Percentiles rank a stretch among this genome's conserved stretches.
These are phyloP conservation scores for Brettanomyces naardenensis DNA, from an alignment of 805 yeast species.

Conservation along the genomic window DNA sequence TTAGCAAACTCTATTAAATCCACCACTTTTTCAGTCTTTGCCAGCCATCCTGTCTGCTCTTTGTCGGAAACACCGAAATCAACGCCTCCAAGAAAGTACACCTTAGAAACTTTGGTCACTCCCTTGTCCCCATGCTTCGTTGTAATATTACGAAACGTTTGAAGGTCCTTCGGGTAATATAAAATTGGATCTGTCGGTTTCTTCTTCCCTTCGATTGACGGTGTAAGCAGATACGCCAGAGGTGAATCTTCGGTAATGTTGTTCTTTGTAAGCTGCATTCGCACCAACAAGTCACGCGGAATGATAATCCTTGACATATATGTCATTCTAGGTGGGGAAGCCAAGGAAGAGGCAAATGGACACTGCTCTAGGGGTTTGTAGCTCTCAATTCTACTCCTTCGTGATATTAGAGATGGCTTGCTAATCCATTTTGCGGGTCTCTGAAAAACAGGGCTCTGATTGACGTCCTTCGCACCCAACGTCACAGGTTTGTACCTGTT, in stretches of 20 bases:
- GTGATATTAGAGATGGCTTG: constrained; percentile 7
- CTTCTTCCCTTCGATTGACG: constrained; percentile 2
- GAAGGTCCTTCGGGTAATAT: constrained; percentile 5
- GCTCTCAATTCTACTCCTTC: constrained; percentile 12
- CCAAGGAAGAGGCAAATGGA: constrained; percentile 30
- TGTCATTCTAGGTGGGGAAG: constrained; percentile 38
- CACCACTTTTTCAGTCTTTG: constrained; percentile 7
- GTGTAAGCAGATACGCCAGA: constrained; percentile 9
- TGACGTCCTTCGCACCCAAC: background rate
- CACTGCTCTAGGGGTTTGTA: constrained; percentile 24
- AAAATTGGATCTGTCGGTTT: background rate
- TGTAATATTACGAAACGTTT: background rate
- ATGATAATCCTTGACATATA: constrained; percentile 25
- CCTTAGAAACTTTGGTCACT: background rate
- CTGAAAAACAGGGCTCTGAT: constrained; percentile 15
- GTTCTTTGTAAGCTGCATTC: constrained; percentile 21
- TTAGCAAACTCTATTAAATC: background rate
- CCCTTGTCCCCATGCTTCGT: background rate
- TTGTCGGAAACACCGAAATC: background rate
- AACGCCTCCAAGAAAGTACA: background rate
- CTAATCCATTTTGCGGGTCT: constrained; percentile 20
- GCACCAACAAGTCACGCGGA: constrained; percentile 32
- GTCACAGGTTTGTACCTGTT: no score
- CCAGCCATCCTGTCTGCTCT: constrained; percentile 8
- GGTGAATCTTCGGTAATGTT: constrained; percentile 4